Base-by-base conservation (phyloP, 768 basidiomycete genomes). In the Udeniomyces megalosporus region DNA sequence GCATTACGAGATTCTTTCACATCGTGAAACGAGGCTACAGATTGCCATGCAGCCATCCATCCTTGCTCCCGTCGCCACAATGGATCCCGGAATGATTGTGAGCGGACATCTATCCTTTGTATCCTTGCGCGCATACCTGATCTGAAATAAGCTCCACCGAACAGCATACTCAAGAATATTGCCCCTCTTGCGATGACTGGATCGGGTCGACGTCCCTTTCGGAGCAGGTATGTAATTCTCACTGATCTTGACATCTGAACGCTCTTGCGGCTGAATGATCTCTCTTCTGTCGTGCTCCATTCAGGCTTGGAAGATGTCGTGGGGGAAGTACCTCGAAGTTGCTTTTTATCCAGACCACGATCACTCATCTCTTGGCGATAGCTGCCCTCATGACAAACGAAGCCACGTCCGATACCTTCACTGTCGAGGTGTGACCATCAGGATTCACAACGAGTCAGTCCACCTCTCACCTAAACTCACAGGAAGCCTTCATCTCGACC, bases 371-470 rank as follows among this genome's bases (percentile, higher is more conserved):
- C 84, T 83, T 68, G 88, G 86, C 34, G n/a, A n/a, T n/a, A 84
- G 84, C 3, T 97, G 95, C 70, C 80, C 85, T 60, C 95, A 99
- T 74, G 95, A 97, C 71, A 87, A 91, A 70, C 82, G 84, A 64
- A 84, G 92, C 68, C 92, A 97, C 69, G 82, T 88, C 60, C 84
- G 93, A 55, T 96, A 87, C 73, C 95, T 96, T 71, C 84, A 87
- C 7, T 80, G 93, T 22, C 69, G 70, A 11, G 70, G 73, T 58
- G 61, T 75, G 31, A 73, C 74, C 5, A 71, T 76, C 47, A 83
- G 86, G 4, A 91, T 96, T 69, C 86, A 89, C 69, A 79, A 90
- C 15, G 88, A 93, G 68, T 80, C 83, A 0, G 80, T 96, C 59
- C n/a, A n/a, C n/a, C n/a, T n/a, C n/a, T n/a, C n/a, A n/a, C n/a